A percentile compares a stretch with the other conserved stretches of the same genome.
Conservation (phyloP, 225 moss, liverwort and hornwort species). For the Neckera pumila region DNA sequence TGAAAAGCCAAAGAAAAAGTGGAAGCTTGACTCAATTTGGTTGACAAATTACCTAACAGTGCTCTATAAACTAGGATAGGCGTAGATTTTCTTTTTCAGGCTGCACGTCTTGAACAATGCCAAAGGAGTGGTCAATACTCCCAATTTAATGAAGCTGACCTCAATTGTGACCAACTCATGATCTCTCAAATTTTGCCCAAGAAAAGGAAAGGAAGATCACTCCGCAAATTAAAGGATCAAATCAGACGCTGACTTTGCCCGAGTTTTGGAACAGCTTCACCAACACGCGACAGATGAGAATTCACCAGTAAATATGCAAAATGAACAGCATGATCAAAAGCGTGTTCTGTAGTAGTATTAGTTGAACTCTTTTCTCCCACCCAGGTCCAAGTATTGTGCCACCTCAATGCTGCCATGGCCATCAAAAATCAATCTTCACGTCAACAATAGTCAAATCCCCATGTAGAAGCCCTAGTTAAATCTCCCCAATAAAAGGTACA, state of each 20-base stretch:
- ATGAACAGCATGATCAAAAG: slow-evolving; percentile 63
- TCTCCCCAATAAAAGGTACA: too few relatives aligned
- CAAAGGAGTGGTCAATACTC: background rate
- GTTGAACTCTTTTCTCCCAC: slow-evolving; percentile 12
- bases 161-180: background rate
- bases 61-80: background rate
- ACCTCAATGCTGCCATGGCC: slow-evolving; percentile 46
- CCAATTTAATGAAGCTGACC: too few relatives aligned
- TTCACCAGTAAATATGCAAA: slow-evolving; percentile 80
- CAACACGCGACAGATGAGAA: slow-evolving; percentile 82
- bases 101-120: background rate
- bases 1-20: background rate
- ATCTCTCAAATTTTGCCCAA: background rate
- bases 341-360: slow-evolving; percentile 63
- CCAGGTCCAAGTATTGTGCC: slow-evolving; percentile 39
- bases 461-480: too few relatives aligned
- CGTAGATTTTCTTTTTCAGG: background rate
- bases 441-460: background rate
- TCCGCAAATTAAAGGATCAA: background rate
- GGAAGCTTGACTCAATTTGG: background rate
- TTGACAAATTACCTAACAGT: background rate
- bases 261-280: slow-evolving; percentile 46
- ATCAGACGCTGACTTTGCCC: slow-evolving; percentile 36
- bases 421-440: background rate
- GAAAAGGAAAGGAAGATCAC: background rate